Percentiles rank a stretch among this genome's conserved stretches.
Evolutionary conservation across 257 asterid species (phyloP).

Genomic region (Parsonsia alboflavescens): DNA sequence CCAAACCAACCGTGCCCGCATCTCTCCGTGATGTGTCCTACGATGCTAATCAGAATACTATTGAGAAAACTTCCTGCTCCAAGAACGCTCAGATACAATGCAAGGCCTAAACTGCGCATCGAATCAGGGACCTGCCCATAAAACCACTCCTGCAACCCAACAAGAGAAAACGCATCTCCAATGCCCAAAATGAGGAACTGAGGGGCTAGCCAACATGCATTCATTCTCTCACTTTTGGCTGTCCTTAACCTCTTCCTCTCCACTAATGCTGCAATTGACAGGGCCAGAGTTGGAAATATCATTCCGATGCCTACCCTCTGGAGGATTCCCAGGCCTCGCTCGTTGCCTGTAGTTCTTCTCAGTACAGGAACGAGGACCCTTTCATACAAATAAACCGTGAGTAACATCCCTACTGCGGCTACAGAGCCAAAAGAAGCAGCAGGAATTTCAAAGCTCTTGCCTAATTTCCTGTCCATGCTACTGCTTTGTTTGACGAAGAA

Average conservation of each 20-base stretch:
- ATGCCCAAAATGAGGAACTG: conserved; percentile 17
- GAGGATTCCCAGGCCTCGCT: conserved; percentile 20
- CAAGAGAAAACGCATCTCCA: conserved; percentile 23
- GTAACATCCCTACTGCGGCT: neutral
- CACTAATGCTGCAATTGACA: conserved; percentile 22
- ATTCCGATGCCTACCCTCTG: conserved; percentile 27
- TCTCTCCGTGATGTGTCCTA: conserved; percentile 15
- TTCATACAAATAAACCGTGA: conserved; percentile 2
- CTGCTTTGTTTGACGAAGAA: conserved; percentile 68
- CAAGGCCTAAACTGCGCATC: conserved; percentile 27
- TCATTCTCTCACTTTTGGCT: conserved; percentile 14
- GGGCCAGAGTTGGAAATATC: conserved; percentile 2
- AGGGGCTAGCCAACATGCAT: conserved; percentile 24
- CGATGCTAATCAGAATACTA: conserved; percentile 14
- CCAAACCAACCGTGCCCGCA: conserved; percentile 22
- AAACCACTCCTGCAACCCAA: conserved; percentile 28
- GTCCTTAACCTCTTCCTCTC: conserved; percentile 21
- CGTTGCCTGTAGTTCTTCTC: conserved; percentile 15
- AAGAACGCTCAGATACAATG: conserved; percentile 15
- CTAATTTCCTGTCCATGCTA: conserved; percentile 36
- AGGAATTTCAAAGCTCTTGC: conserved; percentile 19
- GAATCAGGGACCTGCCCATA: conserved; percentile 30
- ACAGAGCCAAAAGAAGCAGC: conserved; percentile 10
- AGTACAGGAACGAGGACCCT: conserved; percentile 18
- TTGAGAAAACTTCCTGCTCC: conserved; percentile 22